Conservation (phyloP, 2,329 filamentous ascomycete species). For the Colletotrichum siamense region DNA sequence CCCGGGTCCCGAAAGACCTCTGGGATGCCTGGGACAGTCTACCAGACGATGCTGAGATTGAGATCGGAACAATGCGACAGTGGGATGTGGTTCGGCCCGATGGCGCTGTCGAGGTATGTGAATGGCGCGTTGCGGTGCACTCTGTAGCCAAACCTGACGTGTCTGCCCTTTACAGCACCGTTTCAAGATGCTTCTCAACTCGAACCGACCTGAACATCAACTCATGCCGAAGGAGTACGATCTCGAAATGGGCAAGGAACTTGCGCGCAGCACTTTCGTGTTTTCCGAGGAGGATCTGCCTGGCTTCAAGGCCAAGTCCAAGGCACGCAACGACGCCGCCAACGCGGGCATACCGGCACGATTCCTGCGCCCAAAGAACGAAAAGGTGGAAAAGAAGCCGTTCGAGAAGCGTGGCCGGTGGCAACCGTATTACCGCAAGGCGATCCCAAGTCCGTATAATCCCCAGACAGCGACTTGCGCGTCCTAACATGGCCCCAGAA, state of each 20-base stretch:
- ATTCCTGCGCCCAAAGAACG: conserved; percentile 50
- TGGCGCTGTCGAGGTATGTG: conserved; percentile 43
- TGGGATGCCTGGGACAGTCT: conserved; percentile 81
- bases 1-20: conserved; percentile 78
- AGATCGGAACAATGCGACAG: conserved; percentile 76
- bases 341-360: conserved; percentile 65
- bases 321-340: conserved; percentile 59
- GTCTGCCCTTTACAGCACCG: conserved; percentile 36
- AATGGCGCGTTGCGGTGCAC: background rate
- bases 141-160: background rate
- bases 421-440: conserved; percentile 70
- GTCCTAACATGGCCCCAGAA: conserved; percentile 55
- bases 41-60: conserved; percentile 81
- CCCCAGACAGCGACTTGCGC: background rate
- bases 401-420: conserved; percentile 50
- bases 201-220: conserved; percentile 70
- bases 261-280: conserved; percentile 74
- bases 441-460: conserved; percentile 71
- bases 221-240: conserved; percentile 88
- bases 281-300: conserved; percentile 85
- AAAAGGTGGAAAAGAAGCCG: conserved; percentile 50
- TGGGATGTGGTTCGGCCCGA: conserved; percentile 61
- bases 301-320: conserved; percentile 69
- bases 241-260: conserved; percentile 66
- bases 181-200: conserved; percentile 71